Percentiles rank a stretch among this genome's conserved stretches.
These are phyloP conservation scores for Polytrichum commune DNA, from an alignment of 225 moss, liverwort and hornwort genomes.

Conservation along the genomic window DNA sequence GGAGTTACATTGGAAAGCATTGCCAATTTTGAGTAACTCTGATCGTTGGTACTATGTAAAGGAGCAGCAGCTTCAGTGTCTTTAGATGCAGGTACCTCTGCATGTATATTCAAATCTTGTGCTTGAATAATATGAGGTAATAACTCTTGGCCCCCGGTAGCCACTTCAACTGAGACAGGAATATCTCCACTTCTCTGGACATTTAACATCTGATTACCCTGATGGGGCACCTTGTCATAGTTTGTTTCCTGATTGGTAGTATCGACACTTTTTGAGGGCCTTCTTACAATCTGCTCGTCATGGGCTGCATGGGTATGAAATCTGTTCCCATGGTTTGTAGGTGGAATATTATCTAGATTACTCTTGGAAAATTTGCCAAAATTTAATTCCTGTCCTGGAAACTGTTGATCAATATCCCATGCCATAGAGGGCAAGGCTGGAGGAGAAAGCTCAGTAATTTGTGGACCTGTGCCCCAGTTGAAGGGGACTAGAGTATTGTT, in stretches of 20 bases:
- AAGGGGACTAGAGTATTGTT: conserved; percentile 25
- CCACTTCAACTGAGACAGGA: conserved; percentile 9
- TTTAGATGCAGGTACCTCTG: conserved; percentile 14
- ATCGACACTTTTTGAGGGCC: conserved; percentile 26
- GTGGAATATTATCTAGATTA: neutral
- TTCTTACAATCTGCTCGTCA: conserved; percentile 14
- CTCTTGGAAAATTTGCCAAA: neutral
- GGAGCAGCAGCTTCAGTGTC: conserved; percentile 19
- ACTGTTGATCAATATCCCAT: conserved; percentile 4
- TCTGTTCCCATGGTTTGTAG: conserved; percentile 6
- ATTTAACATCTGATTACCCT: conserved; percentile 7
- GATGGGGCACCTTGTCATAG: conserved; percentile 9
- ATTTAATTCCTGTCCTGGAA: conserved; percentile 9
- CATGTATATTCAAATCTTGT: conserved; percentile 10
- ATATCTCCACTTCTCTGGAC: conserved; percentile 4
- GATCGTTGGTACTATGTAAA: neutral
- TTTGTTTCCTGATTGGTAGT: conserved; percentile 31
- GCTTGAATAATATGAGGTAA: conserved; percentile 10
- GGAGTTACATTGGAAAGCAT: conserved; percentile 7
- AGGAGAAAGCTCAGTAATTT: conserved; percentile 21
- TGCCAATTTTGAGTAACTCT: neutral
- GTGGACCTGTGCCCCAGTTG: conserved; percentile 11
- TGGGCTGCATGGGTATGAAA: conserved; percentile 4
- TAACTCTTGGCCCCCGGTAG: conserved; percentile 6
- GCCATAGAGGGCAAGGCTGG: conserved; percentile 13